Evolutionary conservation across 2,329 filamentous ascomycete genomes (phyloP).

Genomic region (Didymella pinodella): DNA sequence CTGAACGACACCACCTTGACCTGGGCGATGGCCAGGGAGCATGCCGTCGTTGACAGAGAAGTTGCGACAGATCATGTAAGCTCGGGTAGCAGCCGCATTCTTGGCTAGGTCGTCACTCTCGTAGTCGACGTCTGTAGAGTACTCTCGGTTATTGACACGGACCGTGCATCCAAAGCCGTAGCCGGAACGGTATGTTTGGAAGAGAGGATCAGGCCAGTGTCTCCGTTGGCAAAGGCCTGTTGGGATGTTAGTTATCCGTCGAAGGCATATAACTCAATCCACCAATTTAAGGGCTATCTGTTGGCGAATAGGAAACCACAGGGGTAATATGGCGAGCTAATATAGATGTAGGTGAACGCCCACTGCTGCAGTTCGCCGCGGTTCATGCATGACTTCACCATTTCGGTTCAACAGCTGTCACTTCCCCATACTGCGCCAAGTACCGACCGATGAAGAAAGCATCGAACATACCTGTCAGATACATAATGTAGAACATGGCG

Average conservation of each 20-base stretch:
- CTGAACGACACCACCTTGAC: slow-evolving; percentile 64
- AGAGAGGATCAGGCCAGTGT: slow-evolving; percentile 90
- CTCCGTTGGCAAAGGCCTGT: slow-evolving; percentile 92
- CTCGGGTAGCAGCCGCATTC: slow-evolving; percentile 93
- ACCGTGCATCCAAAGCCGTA: slow-evolving; percentile 88
- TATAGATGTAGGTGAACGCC: not conserved
- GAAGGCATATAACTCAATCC: not conserved
- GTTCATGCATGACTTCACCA: slow-evolving; percentile 6
- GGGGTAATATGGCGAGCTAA: not conserved
- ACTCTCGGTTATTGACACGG: slow-evolving; percentile 94
- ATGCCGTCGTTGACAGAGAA: slow-evolving; percentile 97
- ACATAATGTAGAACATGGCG: slow-evolving; percentile 56
- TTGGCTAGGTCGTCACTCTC: slow-evolving; percentile 82
- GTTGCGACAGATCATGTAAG: slow-evolving; percentile 97
- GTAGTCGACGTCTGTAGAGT: slow-evolving; percentile 88
- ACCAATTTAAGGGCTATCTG: not conserved
- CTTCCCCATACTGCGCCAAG: not conserved
- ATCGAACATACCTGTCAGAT: slow-evolving; percentile 52
- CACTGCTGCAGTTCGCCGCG: not conserved
- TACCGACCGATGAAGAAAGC: not conserved
- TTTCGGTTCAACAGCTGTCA: not conserved
- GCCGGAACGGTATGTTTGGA: slow-evolving; percentile 78
- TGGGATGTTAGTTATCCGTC: slow-evolving; percentile 33
- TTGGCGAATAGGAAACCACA: not conserved
- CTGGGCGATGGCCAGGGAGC: slow-evolving; percentile 66